These are phyloP conservation scores for Aphanoascus verrucosus DNA, from an alignment of 2,329 filamentous ascomycete genomes.

Conservation along the genomic window DNA sequence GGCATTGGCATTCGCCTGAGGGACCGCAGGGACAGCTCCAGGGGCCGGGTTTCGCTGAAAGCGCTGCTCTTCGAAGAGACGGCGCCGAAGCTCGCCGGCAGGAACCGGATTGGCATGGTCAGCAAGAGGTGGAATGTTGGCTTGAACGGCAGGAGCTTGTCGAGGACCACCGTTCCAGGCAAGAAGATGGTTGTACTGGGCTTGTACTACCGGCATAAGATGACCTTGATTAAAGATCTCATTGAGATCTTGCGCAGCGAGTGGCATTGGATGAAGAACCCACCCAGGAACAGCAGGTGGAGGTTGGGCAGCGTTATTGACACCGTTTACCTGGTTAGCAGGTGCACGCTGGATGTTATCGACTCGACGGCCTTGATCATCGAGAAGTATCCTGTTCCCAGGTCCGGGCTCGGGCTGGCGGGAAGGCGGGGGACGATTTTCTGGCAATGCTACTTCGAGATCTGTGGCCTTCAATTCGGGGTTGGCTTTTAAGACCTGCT, in stretches of 20 bases:
- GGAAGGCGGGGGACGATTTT: not conserved
- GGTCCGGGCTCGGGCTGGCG: not conserved
- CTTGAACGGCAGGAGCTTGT: not conserved
- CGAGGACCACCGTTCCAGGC: not conserved
- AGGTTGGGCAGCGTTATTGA: no score
- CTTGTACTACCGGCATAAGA: no score
- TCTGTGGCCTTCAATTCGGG: conserved; percentile 50
- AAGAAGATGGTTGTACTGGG: not conserved
- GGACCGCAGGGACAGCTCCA: not conserved
- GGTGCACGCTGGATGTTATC: no score
- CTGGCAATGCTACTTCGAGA: conserved; percentile 46
- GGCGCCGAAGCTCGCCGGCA: not conserved
- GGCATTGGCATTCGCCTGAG: not conserved
- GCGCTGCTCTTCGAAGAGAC: not conserved
- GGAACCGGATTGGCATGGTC: not conserved
- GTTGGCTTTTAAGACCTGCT: conserved; percentile 47
- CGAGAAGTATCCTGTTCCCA: no score
- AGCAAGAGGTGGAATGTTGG: not conserved
- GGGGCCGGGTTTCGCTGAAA: not conserved
- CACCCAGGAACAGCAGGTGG: no score
- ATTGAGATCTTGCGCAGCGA: no score
- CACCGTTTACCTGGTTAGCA: no score
- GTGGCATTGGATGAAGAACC: no score
- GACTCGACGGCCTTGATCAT: no score
- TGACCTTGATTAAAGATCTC: no score